Conservation (phyloP, 495 filamentous ascomycete species). For the Neurospora pannonica region DNA sequence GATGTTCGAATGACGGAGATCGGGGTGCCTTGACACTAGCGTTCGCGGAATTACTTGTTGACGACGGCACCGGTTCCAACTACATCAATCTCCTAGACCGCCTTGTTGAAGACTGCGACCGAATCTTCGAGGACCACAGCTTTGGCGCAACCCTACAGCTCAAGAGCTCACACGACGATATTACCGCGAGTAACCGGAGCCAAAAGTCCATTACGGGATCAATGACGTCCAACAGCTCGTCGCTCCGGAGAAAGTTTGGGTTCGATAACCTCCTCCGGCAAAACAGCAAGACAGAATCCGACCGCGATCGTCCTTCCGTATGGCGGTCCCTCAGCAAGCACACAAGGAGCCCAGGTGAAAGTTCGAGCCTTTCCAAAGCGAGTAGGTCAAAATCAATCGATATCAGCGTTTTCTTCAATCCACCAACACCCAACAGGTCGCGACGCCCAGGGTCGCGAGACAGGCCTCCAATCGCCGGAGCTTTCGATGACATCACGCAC, state of each 20-base stretch:
- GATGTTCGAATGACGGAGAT: constrained; percentile 90
- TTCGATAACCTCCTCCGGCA: constrained; percentile 65
- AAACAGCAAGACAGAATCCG: constrained; percentile 61
- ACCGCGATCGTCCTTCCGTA: constrained; percentile 54
- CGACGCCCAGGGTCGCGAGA: constrained; percentile 61
- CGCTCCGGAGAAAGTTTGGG: constrained; percentile 73
- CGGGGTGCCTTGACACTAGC: constrained; percentile 81
- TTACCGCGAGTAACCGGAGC: constrained; percentile 33
- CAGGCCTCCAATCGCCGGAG: constrained; percentile 50
- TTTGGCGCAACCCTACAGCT: constrained; percentile 32
- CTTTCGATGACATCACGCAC: constrained; percentile 44
- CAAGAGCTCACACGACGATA: constrained; percentile 33
- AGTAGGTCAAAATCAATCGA: constrained; percentile 78
- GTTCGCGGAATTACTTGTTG: constrained; percentile 80
- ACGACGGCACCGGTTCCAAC: constrained; percentile 65
- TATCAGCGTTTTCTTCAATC: constrained; percentile 41
- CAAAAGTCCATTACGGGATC: constrained; percentile 41
- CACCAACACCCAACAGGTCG: constrained; percentile 29
- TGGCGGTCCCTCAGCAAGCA: constrained; percentile 88
- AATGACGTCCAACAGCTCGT: constrained; percentile 62
- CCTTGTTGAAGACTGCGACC: constrained; percentile 84
- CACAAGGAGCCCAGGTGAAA: constrained; percentile 46
- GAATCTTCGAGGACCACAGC: constrained; percentile 66
- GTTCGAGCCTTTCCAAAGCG: constrained; percentile 48
- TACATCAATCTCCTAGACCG: constrained; percentile 88